Evolutionary conservation across 23 red algal species (phyloP).

Genomic region (Gracilaria gracilis): DNA sequence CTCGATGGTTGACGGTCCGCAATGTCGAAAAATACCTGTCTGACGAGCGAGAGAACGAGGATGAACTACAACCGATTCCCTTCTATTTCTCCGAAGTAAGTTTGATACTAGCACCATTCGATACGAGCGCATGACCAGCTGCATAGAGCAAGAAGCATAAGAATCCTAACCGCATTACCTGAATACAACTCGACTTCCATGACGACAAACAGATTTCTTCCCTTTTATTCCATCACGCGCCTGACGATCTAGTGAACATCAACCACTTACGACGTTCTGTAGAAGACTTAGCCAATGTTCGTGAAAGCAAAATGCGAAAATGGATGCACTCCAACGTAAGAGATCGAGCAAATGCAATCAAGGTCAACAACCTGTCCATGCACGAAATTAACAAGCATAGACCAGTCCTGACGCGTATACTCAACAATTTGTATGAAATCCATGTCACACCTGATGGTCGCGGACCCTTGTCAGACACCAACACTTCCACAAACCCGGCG

Average conservation of each 20-base stretch:
- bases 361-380: slow-evolving; percentile 63
- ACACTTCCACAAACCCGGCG: slow-evolving; percentile 15
- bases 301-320: slow-evolving; percentile 77
- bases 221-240: slow-evolving; percentile 78
- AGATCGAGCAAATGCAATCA: slow-evolving; percentile 65
- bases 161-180: slow-evolving; percentile 3
- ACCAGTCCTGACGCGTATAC: slow-evolving; percentile 54
- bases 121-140: not conserved
- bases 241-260: slow-evolving; percentile 72
- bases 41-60: slow-evolving; percentile 75
- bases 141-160: not conserved
- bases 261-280: slow-evolving; percentile 54
- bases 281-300: slow-evolving; percentile 76
- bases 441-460: slow-evolving; percentile 44
- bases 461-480: slow-evolving; percentile 51
- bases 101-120: not conserved
- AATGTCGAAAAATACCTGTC: slow-evolving; percentile 60
- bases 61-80: slow-evolving; percentile 69
- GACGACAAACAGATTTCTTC: slow-evolving; percentile 67
- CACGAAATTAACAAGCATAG: slow-evolving; percentile 66
- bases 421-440: slow-evolving; percentile 65
- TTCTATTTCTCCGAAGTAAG: slow-evolving; percentile 75
- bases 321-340: slow-evolving; percentile 74
- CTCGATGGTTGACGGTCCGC: slow-evolving; percentile 73
- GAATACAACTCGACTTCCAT: not conserved